phyloP scores from a whole-genome alignment of 2,329 filamentous ascomycete genomes.

The Phialemoniopsis sp. region DNA sequence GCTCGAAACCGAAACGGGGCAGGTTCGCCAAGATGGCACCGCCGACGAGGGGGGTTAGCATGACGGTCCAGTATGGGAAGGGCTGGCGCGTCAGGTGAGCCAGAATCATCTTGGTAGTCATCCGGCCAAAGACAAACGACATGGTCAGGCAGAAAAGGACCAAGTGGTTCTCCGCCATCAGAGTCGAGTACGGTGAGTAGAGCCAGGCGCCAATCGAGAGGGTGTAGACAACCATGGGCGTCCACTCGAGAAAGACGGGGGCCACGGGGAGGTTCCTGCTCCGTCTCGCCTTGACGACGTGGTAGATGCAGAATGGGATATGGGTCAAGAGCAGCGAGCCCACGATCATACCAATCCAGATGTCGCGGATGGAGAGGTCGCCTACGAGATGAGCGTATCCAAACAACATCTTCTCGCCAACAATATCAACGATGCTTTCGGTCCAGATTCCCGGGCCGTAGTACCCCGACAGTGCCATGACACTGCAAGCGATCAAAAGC shows the following conservation, averaged over 20 bases:
- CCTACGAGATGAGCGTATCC: constrained; percentile 58
- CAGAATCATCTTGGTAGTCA: constrained; percentile 99
- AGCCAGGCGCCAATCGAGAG: constrained; percentile 76
- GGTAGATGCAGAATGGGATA: constrained; percentile 83
- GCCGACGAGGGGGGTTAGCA: constrained; percentile 81
- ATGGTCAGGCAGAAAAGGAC: constrained; percentile 90
- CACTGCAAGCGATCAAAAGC: constrained; percentile 76
- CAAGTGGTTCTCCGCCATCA: constrained; percentile 81
- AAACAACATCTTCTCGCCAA: constrained; percentile 47
- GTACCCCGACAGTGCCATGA: constrained; percentile 85
- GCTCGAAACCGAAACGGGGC: constrained; percentile 64
- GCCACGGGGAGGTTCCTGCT: constrained; percentile 68
- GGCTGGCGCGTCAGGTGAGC: constrained; percentile 90
- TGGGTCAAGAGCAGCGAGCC: constrained; percentile 66
- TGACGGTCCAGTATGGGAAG: constrained; percentile 94
- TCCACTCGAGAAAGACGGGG: constrained; percentile 90
- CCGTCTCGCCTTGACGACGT: constrained; percentile 75
- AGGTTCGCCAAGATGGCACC: constrained; percentile 82
- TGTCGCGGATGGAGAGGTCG: constrained; percentile 72
- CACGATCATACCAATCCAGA: constrained; percentile 76
- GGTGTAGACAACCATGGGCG: constrained; percentile 81
- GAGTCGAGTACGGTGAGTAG: constrained; percentile 79
- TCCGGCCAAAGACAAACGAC: constrained; percentile 94
- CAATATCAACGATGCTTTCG: constrained; percentile 63
- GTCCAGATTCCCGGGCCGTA: constrained; percentile 89